Evolutionary conservation across 192 early-diverging fungal genomes (phyloP), one percentile per base, ranked within the genome.

Genomic region (Backusella psychrophila): DNA sequence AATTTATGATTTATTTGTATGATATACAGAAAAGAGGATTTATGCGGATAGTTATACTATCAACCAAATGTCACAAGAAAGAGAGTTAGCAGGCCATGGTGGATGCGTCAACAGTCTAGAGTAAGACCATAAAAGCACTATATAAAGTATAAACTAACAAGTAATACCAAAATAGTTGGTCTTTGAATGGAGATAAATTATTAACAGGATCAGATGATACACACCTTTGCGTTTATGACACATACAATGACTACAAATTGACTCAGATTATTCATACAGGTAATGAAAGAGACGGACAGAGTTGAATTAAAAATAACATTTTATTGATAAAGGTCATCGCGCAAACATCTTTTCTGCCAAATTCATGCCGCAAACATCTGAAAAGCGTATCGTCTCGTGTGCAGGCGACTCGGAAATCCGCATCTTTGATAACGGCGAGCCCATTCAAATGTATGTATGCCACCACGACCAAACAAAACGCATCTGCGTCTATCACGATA

Each of bases 311-410:
- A 68, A n/a, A 49, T 26, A 11, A 5, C 15, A 42, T 26, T 2
- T 3, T 59, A 68, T 1, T 44, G 12, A 36, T 3, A 69, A 42
- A 82, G 92, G 93, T 26, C 94, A 95, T 82, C 67, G 73, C n/a
- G 88, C 88, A 53, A 93, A 94, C 35, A 90, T 95, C 11, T 95
- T 95, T 82, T 90, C 91, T 76, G 89, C 93, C 19, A 90, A 90
- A 74, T 87, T 90, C 41, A 77, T 95, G 83, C 88, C 89, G 0
- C 56, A 77, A 3, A 90, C 90, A 38, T 87, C 85, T 26, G 90
- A 91, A 35, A 76, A 83, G 5, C 69, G 85, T 14, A 83, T 93
- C 29, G 77, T 93, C 23, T 89, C 90, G 2, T 92, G 90, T 66
- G 89, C 92, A 0, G 89, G 86, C 66, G 90, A 93, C 67, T 81